A percentile compares a stretch with the other conserved stretches of the same genome.
Conservation (phyloP, 768 basidiomycete genomes). For the Tylopilus sp. region DNA sequence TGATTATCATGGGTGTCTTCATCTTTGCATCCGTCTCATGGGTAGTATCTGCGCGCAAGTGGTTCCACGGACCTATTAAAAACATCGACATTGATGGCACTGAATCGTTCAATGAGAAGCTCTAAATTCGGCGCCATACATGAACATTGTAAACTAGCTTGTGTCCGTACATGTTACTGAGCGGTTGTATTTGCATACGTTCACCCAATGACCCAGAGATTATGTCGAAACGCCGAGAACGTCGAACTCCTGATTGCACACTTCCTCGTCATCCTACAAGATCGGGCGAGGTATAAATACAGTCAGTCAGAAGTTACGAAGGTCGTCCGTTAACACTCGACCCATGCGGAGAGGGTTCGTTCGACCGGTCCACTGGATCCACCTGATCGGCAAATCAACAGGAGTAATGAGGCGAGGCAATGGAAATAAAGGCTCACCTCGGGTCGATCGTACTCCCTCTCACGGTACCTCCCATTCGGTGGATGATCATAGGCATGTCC, state of each 20-base stretch:
- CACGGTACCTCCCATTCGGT: slow-evolving; percentile 28
- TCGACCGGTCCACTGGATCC: slow-evolving; percentile 16
- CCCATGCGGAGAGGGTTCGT: slow-evolving; percentile 20
- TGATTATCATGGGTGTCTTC: slow-evolving; percentile 63
- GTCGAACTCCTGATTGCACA: background rate
- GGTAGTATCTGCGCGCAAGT: slow-evolving; percentile 63
- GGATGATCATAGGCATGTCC: slow-evolving; percentile 23
- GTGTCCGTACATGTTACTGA: background rate
- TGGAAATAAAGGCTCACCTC: slow-evolving; percentile 9
- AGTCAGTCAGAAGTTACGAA: slow-evolving; percentile 8
- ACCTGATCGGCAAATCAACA: background rate
- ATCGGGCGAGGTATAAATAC: background rate
- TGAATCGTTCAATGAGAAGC: slow-evolving; percentile 11
- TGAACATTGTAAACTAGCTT: background rate
- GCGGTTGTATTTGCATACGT: background rate
- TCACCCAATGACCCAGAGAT: background rate
- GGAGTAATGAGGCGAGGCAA: background rate
- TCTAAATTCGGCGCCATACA: background rate
- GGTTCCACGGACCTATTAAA: slow-evolving; percentile 66
- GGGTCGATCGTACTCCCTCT: slow-evolving; percentile 22
- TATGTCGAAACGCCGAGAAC: background rate
- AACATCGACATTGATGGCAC: slow-evolving; percentile 36
- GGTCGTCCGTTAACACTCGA: slow-evolving; percentile 24
- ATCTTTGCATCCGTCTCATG: slow-evolving; percentile 62
- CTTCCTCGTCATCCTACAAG: background rate